phyloP scores from a whole-genome alignment of 805 yeast species.

The baker's yeast (Saccharomyces cerevisiae) region DNA sequence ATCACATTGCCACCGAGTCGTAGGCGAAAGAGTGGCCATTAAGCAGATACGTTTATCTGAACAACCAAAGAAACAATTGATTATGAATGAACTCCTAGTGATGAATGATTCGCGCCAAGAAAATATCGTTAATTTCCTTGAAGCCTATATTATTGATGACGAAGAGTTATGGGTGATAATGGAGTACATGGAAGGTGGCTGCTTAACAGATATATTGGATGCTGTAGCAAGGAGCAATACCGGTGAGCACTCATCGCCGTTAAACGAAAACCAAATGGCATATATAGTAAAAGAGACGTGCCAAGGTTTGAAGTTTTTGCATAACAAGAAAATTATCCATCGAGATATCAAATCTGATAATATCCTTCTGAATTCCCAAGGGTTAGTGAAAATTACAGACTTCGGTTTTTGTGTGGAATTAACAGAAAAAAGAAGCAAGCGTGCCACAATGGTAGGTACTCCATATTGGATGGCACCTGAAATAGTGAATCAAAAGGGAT shows the following conservation, averaged over 20 bases:
- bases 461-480: conserved; percentile 99
- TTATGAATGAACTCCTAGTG: conserved; percentile 89
- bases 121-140: conserved; percentile 90
- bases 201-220: conserved; percentile 90
- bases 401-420: conserved; percentile 96
- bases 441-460: conserved; percentile 98
- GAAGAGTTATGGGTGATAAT: conserved; percentile 93
- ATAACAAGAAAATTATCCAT: conserved; percentile 86
- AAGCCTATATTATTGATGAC: conserved; percentile 72
- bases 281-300: conserved; percentile 85
- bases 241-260: conserved; percentile 28
- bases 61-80: conserved; percentile 91
- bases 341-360: conserved; percentile 96
- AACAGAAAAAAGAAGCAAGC: conserved; percentile 72
- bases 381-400: conserved; percentile 90
- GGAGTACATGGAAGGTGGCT: conserved; percentile 99
- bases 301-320: conserved; percentile 85
- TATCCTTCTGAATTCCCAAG: conserved; percentile 71
- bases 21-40: conserved; percentile 75
- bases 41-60: conserved; percentile 88
- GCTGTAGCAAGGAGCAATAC: conserved; percentile 50
- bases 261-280: conserved; percentile 84
- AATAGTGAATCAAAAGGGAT: conserved; percentile 88
- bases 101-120: conserved; percentile 94
- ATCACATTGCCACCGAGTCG: conserved; percentile 17